Base-by-base conservation (phyloP, 2,329 filamentous ascomycete genomes). In the Scedosporium minutisporum region DNA sequence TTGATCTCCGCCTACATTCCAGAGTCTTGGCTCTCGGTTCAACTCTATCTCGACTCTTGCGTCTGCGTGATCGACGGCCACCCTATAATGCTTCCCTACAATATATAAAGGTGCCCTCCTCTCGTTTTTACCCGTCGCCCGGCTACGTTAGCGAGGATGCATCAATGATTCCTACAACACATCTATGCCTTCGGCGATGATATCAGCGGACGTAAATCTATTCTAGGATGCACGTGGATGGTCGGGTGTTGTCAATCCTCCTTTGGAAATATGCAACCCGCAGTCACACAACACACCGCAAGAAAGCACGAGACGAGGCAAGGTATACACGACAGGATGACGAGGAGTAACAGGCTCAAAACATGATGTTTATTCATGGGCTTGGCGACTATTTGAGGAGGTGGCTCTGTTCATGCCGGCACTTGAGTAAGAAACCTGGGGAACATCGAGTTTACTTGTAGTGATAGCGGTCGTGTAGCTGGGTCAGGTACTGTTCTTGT, bases 361-460 rank as follows among this genome's bases (percentile, higher is more conserved):
- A 55, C 51, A 55, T 6, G 44, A 48, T 48, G 21, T 23, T 25
- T 14, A 23, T 55, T 55, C 12, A 27, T 23, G 51, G 51, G 51
- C 51, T 55, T 55, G 51, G 51, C 51, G 29, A 27, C 23, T 23
- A 18, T 14, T 5, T 27, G 23, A 23, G 5, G 23, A 55, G 23
- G 51, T 55, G 51, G 51, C 21, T 55, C 51, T 55, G 51, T 55
- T 55, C 51, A 55, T 55, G 51, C 51, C 51, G 51, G 51, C 51
- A 55, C 51, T 55, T 55, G 51, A 14, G 21, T 21, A 23, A 55
- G 23, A 25, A 55, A 55, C 51, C 51, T 55, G 51, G 51, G 51
- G 51, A 55, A 55, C 44, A 38, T 38, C 4, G 33, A 38, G 33
- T 38, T 38, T 38, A 14, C 33, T 10, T 48, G 44, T 44, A 12